These are phyloP conservation scores for Colletotrichum neosansevieriae DNA, from an alignment of 2,329 filamentous ascomycete genomes.

Conservation along the genomic window DNA sequence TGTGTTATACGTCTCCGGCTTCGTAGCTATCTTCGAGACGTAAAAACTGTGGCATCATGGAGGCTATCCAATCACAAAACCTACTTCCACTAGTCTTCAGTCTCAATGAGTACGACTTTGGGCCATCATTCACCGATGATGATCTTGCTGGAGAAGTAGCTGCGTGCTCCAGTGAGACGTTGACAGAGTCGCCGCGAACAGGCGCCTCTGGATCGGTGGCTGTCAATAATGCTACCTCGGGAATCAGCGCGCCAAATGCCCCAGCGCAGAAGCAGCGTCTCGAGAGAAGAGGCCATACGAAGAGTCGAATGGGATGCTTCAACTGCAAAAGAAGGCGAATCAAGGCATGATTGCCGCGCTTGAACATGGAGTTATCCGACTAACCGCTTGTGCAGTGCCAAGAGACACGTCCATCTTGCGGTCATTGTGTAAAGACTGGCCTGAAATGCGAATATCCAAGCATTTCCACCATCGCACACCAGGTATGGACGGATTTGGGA, in stretches of 20 bases:
- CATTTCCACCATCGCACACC: slow-evolving; percentile 62
- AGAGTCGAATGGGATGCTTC: slow-evolving; percentile 74
- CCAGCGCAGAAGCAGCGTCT: slow-evolving; percentile 53
- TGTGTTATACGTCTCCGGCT: background rate
- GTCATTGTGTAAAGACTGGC: slow-evolving; percentile 72
- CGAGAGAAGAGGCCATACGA: slow-evolving; percentile 73
- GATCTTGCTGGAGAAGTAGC: slow-evolving; percentile 43
- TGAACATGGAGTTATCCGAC: too few relatives aligned
- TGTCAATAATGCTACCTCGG: background rate
- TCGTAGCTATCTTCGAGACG: background rate
- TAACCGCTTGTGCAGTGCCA: slow-evolving; percentile 63
- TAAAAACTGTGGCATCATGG: slow-evolving; percentile 5
- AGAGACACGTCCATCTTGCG: slow-evolving; percentile 72
- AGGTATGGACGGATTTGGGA: slow-evolving; percentile 51
- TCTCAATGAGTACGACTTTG: slow-evolving; percentile 54
- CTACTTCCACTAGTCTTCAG: slow-evolving; percentile 48
- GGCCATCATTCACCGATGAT: slow-evolving; percentile 51
- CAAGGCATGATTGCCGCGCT: slow-evolving; percentile 57
- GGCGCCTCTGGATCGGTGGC: background rate
- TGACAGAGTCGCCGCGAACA: slow-evolving; percentile 45
- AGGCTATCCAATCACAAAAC: slow-evolving; percentile 1
- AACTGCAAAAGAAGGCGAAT: slow-evolving; percentile 76
- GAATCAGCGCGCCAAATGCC: background rate
- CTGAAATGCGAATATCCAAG: slow-evolving; percentile 73
- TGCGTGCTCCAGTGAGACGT: slow-evolving; percentile 42